Evolutionary conservation across 257 asterid species (phyloP), one percentile per base, ranked within the genome.

Genomic region (Gentiana straminea): DNA sequence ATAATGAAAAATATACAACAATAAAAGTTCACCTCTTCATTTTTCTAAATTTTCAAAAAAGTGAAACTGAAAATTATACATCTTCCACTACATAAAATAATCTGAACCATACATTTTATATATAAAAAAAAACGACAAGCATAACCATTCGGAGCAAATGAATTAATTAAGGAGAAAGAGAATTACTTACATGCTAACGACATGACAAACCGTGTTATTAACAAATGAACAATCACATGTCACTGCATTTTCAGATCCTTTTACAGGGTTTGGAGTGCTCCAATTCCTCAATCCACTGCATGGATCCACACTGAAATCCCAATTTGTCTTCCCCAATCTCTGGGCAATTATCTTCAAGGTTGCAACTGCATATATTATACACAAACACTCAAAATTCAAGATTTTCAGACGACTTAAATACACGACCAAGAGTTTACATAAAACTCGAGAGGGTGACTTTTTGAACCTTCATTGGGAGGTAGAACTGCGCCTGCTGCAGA

Each of bases 271-370:
- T 4, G 59, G 59, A 44, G 4, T 7, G 4, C 0, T 36, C 64
- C 64, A 60, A 35, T 35, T 35, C n/a, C 3, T 10, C 8, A 12
- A 7, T 47, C 62, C 62, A 36, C 61, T 54, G 38, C 68, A 63
- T 7, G 68, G 67, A 62, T 62, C 67, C 35, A 62, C 60, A 3
- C 37, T 54, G 44, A 63, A 63, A 33, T 63, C 12, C 68, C 68
- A 63, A 55, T 55, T 8, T 2, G 46, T 55, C 56, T 63, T 63
- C 47, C 68, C 62, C n/a, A 63, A 35, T 0, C 56, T 63, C 35
- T 36, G 9, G 1, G 62, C 68, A n/a, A 63, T 63, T 49, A 54
- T 38, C 61, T 15, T 35, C 57, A 63, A 49, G 47, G 43, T 62
- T 35, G 36, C 59, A 54, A 63, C 68, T 63, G 13, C 7, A 54